Evolutionary conservation across 2,329 filamentous ascomycete species (phyloP), one percentile per base, ranked within the genome.

Genomic region (Alternaria ventricosa): DNA sequence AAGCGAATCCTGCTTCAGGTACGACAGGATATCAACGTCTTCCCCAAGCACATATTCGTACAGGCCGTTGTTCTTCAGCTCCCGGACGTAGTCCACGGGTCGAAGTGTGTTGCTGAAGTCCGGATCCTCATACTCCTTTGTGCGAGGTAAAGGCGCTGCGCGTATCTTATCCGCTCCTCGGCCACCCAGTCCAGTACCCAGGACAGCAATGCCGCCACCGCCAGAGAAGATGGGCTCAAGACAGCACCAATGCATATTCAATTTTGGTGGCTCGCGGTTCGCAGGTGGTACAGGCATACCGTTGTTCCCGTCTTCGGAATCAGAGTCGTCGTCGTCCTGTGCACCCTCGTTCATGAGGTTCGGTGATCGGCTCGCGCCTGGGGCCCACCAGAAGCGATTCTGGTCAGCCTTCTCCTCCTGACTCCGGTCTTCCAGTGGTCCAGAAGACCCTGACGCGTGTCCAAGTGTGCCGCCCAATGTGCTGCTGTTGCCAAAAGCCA

Each of bases 161-260:
- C 87, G 84, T 55, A 88, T 84, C 65, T 84, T 83, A 64, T 88
- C 86, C 15, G 84, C 84, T 49, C 86, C 86, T 66, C 83, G 82
- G 63, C 82, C 84, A 4, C 82, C 82, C 27, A 80, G 71, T 43
- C 77, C 79, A 55, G 77, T 78, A n/a, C 85, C 85, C 13, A 85
- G 79, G 55, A 88, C 86, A 36, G 85, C 86, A 63, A 88, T 88
- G 13, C 86, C 86, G 51, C 87, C 87, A 10, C 87, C 86, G 10
- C 86, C 86, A 25, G 86, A 88, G 69, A 88, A 88, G 54, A 87
- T 84, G 15, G 87, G 87, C 67, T 88, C 86, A 5, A 86, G 83
- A 67, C 87, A 88, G 71, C 87, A 88, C 87, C 87, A 88, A 66
- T 85, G 83, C 73, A 87, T 87, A 59, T 85, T 87, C 61, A 87